Conservation (phyloP, 2,329 filamentous ascomycete genomes). For the Westerdykella sp. region DNA sequence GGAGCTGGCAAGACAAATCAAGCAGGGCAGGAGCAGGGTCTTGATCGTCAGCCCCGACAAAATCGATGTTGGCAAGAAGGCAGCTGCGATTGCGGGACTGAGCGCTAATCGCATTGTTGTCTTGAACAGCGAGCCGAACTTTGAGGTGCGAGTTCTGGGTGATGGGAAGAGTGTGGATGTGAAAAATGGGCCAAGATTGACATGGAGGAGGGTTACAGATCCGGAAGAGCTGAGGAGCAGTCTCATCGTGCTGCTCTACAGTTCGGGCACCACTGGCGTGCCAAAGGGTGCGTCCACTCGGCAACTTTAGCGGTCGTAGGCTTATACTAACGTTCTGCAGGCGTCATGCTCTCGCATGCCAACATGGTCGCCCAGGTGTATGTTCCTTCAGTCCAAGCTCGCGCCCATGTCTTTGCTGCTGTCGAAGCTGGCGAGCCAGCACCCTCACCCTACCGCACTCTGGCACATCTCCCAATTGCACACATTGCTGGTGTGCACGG, state of each 20-base stretch:
- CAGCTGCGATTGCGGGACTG: conserved; percentile 45
- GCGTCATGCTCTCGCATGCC: conserved; percentile 35
- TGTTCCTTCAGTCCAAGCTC: conserved; percentile 13
- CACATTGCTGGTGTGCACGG: conserved; percentile 42
- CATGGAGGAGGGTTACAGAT: conserved; percentile 51
- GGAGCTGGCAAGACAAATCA: conserved; percentile 45
- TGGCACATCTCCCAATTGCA: conserved; percentile 40
- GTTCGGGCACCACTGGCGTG: conserved; percentile 40
- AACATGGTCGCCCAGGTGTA: conserved; percentile 35
- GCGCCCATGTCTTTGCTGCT: conserved; percentile 7
- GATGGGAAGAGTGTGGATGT: conserved; percentile 16
- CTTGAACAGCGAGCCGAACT: conserved; percentile 35
- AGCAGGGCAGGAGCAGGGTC: conserved; percentile 34
- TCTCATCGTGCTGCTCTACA: conserved; percentile 40
- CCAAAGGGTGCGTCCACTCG: conserved; percentile 27
- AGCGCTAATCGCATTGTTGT: conserved; percentile 42
- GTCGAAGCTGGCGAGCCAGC: conserved; percentile 14
- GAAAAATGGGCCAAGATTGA: conserved; percentile 5
- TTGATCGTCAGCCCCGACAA: conserved; percentile 46
- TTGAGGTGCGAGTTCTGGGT: conserved; percentile 25
- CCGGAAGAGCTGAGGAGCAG: conserved; percentile 39
- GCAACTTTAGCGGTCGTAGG: neutral
- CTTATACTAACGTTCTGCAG: conserved; percentile 3
- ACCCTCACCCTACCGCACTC: conserved; percentile 27
- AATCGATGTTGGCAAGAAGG: conserved; percentile 40